Evolutionary conservation across 768 basidiomycete genomes (phyloP), one percentile per base, ranked within the genome.

Genomic region (Cytidiella melzeri): DNA sequence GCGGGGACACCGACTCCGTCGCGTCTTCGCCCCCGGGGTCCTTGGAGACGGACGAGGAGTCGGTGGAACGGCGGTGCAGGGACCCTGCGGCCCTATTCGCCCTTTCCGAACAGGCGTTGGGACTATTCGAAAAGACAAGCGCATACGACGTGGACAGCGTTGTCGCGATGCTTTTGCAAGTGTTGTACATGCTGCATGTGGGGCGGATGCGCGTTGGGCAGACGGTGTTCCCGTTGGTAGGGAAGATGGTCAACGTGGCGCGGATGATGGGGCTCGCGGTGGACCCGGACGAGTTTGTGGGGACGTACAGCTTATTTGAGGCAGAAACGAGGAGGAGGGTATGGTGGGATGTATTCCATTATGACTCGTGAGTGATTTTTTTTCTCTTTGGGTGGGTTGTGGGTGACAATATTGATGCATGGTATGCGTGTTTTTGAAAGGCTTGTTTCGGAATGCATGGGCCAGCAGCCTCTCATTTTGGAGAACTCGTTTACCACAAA

Each of bases 301-400:
- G 71, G 24, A 73, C 62, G 57, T 77, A 74, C 55, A 69, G 56
- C 39, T 63, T 77, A 2, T 79, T 75, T 41, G 73, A 80, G 42
- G 74, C 73, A 10, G 76, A 79, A 63, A 65, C 72, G 43, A 66
- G 80, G 47, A 64, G 78, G 50, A 65, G 81, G 54, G 63, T 87
- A 5, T 88, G 88, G 85, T 91, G 88, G 88, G 83, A 87, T 45
- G 72, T 88, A 10, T 75, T 80, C 60, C 87, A 77, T 64, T 88
- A 81, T 62, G 89, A 91, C 63, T 60, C 83, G 88, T 89, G 62
- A 57, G 84, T 76, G 5, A 3, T 30, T 4, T 23, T 34, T 34
- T 7, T 36, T 39, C 19, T 43, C 39, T 37, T 44, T 34, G 47
- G 44, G 20, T 45, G 30, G 9, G 30, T 43, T 23, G 23, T 4